phyloP scores from a whole-genome alignment of 2,329 filamentous ascomycete genomes.

The Paecilomyces fulvus region DNA sequence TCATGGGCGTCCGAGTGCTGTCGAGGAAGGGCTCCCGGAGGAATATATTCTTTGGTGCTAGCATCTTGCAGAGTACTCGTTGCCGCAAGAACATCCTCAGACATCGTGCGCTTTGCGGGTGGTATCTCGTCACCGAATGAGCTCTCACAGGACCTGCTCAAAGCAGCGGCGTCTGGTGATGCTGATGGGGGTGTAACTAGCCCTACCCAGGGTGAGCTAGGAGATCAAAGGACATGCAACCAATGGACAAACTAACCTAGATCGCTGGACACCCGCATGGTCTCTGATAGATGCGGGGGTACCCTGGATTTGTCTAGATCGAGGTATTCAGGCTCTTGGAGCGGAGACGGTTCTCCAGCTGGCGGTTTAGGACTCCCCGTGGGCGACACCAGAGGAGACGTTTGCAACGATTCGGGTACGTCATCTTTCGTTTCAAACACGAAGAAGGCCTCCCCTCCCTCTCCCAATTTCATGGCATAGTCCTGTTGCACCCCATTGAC shows the following conservation, averaged over 20 bases:
- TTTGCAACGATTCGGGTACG: conserved; percentile 89
- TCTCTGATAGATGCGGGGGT: conserved; percentile 17
- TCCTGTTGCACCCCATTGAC: conserved; percentile 89
- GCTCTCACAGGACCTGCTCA: conserved; percentile 16
- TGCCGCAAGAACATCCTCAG: neutral
- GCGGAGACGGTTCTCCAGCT: conserved; percentile 23
- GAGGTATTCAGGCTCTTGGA: conserved; percentile 44
- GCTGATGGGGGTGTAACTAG: conserved; percentile 31
- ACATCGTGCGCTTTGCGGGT: conserved; percentile 18
- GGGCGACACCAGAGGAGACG: conserved; percentile 85
- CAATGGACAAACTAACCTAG: conserved; percentile 23
- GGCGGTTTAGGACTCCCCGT: conserved; percentile 61
- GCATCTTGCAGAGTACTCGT: neutral
- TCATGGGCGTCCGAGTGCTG: conserved; percentile 5
- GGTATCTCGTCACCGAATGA: conserved; percentile 21
- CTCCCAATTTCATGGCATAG: conserved; percentile 96
- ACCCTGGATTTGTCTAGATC: conserved; percentile 32
- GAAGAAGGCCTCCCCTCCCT: conserved; percentile 97
- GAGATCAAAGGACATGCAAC: conserved; percentile 1
- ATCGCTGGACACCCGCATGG: conserved; percentile 38
- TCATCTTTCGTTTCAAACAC: conserved; percentile 91
- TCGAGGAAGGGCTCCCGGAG: neutral
- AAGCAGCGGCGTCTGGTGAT: conserved; percentile 25
- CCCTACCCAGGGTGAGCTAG: conserved; percentile 17
- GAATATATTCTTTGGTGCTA: neutral